A percentile compares a stretch with the other conserved stretches of the same genome.
Evolutionary conservation across 1,139 yeast species (phyloP).

Genomic region (Suhomyces choctaworum): DNA sequence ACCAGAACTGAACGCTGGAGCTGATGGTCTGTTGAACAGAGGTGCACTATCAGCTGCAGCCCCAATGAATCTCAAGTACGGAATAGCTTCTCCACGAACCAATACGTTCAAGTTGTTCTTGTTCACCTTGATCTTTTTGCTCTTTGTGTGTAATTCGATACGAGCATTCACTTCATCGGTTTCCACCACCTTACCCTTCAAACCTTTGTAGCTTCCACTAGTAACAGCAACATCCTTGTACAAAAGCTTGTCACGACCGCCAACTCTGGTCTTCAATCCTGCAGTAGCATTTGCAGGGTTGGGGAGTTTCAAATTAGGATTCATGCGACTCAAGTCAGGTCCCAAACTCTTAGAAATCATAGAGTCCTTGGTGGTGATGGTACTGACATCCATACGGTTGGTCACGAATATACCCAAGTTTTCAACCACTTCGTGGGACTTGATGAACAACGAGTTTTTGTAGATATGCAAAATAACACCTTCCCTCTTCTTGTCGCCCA

Average conservation of each 20-base stretch:
- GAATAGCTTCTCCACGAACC: conserved; percentile 63
- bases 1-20: conserved; percentile 47
- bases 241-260: conserved; percentile 78
- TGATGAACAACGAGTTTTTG: conserved; percentile 74
- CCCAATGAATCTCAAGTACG: conserved; percentile 78
- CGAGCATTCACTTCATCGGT: conserved; percentile 90
- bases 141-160: conserved; percentile 89
- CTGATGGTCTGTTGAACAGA: conserved; percentile 31
- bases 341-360: conserved; percentile 54
- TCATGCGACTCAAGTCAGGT: conserved; percentile 79
- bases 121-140: conserved; percentile 81
- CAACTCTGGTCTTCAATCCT: conserved; percentile 54
- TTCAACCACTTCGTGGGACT: conserved; percentile 75
- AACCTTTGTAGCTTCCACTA: conserved; percentile 91
- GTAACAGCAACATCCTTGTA: conserved; percentile 85
- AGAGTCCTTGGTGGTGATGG: conserved; percentile 81
- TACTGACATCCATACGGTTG: conserved; percentile 71
- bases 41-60: conserved; percentile 30
- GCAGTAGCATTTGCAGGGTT: conserved; percentile 40
- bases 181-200: conserved; percentile 90
- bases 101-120: conserved; percentile 75
- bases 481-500: conserved; percentile 69
- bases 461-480: conserved; percentile 87
- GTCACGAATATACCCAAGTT: conserved; percentile 91
- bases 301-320: conserved; percentile 66